These are phyloP conservation scores for Angomonas ambiguus DNA, from an alignment of 208 protist genomes.

Conservation along the genomic window DNA sequence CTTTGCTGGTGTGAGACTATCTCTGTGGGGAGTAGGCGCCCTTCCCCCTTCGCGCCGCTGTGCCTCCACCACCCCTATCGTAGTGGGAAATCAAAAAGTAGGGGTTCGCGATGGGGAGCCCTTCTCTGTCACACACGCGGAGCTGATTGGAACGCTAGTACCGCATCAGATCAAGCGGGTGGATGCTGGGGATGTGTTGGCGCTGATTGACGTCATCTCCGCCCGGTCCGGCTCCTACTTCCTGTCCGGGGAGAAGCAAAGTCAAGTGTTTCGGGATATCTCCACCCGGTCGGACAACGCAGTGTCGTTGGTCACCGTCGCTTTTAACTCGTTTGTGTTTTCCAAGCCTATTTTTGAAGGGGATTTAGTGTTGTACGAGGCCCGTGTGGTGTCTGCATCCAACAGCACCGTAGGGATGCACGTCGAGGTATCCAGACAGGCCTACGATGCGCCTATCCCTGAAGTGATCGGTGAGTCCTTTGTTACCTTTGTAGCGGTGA, in stretches of 20 bases:
- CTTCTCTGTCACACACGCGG: not conserved
- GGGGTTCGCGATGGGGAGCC: not conserved
- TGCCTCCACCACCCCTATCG: not conserved
- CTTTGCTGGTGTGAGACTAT: not conserved
- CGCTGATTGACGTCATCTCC: conserved; percentile 21
- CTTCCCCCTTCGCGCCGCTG: not conserved
- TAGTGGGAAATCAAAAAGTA: not conserved
- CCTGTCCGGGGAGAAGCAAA: not conserved
- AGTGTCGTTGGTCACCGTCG: conserved; percentile 24
- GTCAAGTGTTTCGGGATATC: not conserved
- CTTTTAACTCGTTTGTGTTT: conserved; percentile 44
- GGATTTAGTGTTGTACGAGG: conserved; percentile 26
- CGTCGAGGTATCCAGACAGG: conserved; percentile 21
- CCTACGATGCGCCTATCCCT: conserved; percentile 17
- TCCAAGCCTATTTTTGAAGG: conserved; percentile 25
- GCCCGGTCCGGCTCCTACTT: conserved; percentile 13
- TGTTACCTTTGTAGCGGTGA: conserved; percentile 15
- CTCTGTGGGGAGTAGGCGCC: not conserved
- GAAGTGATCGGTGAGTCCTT: conserved; percentile 19
- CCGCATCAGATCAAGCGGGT: not conserved
- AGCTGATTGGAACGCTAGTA: conserved; percentile 24
- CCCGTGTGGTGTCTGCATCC: conserved; percentile 21
- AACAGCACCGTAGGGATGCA: conserved; percentile 25
- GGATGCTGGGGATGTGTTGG: conserved; percentile 26
- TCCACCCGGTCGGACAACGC: not conserved